Base-by-base conservation (phyloP, 306 rosid genomes). In the Urtica urens region DNA sequence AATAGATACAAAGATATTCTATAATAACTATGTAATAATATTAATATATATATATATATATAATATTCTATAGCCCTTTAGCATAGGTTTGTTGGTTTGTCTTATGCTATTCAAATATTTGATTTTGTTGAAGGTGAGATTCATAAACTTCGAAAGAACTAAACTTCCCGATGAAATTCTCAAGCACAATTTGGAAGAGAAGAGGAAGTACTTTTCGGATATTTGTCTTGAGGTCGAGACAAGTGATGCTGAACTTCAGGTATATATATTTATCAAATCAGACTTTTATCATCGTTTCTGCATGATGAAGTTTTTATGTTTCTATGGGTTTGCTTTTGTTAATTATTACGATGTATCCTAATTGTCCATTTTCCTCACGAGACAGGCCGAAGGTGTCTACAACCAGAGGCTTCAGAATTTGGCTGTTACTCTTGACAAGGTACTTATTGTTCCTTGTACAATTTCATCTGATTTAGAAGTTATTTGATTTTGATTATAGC, bases 361-460 rank as follows among this genome's bases (percentile, higher is more conserved):
- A 47, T 1, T 23, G 4, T 13, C 0, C 40, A 35, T 35, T 14
- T 46, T 57, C 58, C 49, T 48, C 47, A 31, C 58, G 74, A 40
- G 54, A 66, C 76, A 90, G 99, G 96, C 99, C 21, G 99, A 92
- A 68, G 99, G 99, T 34, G 99, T 92, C 7, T 85, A 85, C 78
- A 92, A 92, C 68, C 99, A 92, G 67, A 85, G 99, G 80, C 96
- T 92, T 64, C 96, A 92, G 74, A 92, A 92, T 69, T 79, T 92
- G 68, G 96, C 99, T 29, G 87, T 92, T 66, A 92, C 99, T 67
- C 93, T 92, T 14, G 99, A 92, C 74, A 92, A 86, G 99, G 99
- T 92, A 64, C 59, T 55, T 69, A 9, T 29, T 41, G 9, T 68
- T 35, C 44, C 18, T 6, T 10, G 33, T 19, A 7, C 29, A 14